Evolutionary conservation across 805 yeast genomes (phyloP), one percentile per base, ranked within the genome.

Genomic region (Candida broadrunensis): DNA sequence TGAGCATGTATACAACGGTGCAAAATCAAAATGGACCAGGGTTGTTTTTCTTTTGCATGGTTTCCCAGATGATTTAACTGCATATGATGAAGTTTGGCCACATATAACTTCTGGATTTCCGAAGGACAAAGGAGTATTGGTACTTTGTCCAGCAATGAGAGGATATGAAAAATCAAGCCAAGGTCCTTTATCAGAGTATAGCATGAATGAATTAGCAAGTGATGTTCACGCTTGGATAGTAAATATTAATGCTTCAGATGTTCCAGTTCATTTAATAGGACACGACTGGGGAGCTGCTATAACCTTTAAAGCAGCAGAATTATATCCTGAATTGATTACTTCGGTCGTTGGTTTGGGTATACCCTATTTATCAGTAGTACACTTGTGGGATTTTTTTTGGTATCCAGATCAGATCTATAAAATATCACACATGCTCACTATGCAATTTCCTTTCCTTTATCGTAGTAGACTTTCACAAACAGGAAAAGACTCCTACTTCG

Each of bases 271-370:
- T 45, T 42, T 69, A 27, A 57, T 69, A 13, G 73, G 73, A 17
- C 74, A 69, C 46, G 74, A 69, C 47, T 69, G 74, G 74, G 74
- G 74, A 16, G 72, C 74, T 8, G 48, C 64, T 15, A 57, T 60
- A 23, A 47, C 67, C 4, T 66, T 55, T 48, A 64, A 64, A 43
- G 50, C 67, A 3, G 65, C 71, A 2, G 47, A 55, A 16, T 36
- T 56, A 34, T 67, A 58, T 37, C 73, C 73, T 1, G 64, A 63
- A 5, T 35, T 55, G 32, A 45, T 69, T 15, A 48, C 64, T 2
- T 60, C 68, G 11, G 48, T 58, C 38, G 64, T 55, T 11, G 55
- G 66, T 14, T 42, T 68, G 51, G 71, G 71, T 5, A 67, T 68
- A 40, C 74, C 74, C 6, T 63, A 63, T 41, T 16, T 67, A 13